Conservation (phyloP, 2,329 filamentous ascomycete genomes). For the Cordyceps farinosa region DNA sequence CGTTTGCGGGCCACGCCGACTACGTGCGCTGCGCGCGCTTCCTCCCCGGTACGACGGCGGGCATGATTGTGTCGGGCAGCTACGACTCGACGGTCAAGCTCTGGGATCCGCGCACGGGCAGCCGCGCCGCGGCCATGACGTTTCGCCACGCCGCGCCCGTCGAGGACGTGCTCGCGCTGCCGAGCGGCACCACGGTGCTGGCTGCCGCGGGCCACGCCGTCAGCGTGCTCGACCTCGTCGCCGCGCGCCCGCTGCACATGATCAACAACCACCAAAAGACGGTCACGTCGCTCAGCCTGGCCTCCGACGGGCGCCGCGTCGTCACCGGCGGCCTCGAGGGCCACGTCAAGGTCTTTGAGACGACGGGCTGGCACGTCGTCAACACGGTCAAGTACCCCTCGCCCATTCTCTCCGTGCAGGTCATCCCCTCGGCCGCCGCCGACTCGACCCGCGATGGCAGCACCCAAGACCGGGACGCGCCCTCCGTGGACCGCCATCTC, state of each 20-base stretch:
- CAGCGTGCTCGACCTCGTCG: constrained; percentile 87
- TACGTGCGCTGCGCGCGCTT: constrained; percentile 88
- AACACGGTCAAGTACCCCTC: constrained; percentile 89
- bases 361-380: constrained; percentile 92
- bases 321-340: constrained; percentile 89
- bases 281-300: constrained; percentile 80
- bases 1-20: constrained; percentile 82
- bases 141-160: constrained; percentile 92
- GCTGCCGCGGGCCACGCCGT: constrained; percentile 83
- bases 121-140: constrained; percentile 69
- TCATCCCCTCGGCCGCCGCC: constrained; percentile 47
- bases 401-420: constrained; percentile 78
- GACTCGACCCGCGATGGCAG: neutral
- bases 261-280: constrained; percentile 97
- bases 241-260: constrained; percentile 79
- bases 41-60: constrained; percentile 69
- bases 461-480: constrained; percentile 29
- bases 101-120: constrained; percentile 82
- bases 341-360: constrained; percentile 96
- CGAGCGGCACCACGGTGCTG: constrained; percentile 80
- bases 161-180: constrained; percentile 82
- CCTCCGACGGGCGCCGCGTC: constrained; percentile 74
- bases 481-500: constrained; percentile 80
- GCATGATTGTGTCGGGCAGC: constrained; percentile 81
- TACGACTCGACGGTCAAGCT: constrained; percentile 92